Base-by-base conservation (phyloP, 2,329 filamentous ascomycete species). In the Trichoderma polysporum region DNA sequence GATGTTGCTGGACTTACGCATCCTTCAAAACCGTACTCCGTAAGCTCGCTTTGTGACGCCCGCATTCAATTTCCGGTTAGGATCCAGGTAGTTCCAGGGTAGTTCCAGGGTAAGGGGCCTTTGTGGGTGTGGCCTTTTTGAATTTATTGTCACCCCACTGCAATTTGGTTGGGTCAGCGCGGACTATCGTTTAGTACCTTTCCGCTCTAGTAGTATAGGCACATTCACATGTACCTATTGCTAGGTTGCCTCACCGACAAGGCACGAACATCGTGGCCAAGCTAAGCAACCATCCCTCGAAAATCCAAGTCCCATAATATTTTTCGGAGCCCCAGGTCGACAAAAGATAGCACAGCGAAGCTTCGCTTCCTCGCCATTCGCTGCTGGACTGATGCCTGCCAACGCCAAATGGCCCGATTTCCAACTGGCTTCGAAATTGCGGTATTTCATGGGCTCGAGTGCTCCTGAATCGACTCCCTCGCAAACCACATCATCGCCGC, bases 361-460 rank as follows among this genome's bases (percentile, higher is more conserved):
- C 15, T 68, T 67, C 45, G 19, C 13, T 35, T 41, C 31, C 13
- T n/a, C 54, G 17, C 47, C n/a, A 35, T 58, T 69, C 63, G n/a
- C 60, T 39, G 17, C 49, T 35, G 61, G 27, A 70, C 71, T 71
- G 68, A 77, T 76, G 74, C 69, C 74, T 68, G 71, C 72, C 52
- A 73, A 68, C 65, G 74, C 68, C 70, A 75, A 73, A 76, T 79
- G 77, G 76, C 72, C 73, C 68, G 70, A 77, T 68, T 73, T 76
- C 58, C 72, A 73, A 66, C 69, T 78, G 68, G 75, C 76, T 61
- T 77, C 76, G 56, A 74, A 71, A 27, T 69, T 76, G 33, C 73
- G 71, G 69, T 73, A 72, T 49, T 70, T 76, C 9, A 70, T 75
- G 50, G 74, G 75, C 67, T 71, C 75, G 25, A 69, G 71, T 66